phyloP scores from a whole-genome alignment of 208 protist genomes.

The Acanthamoeba quina region DNA sequence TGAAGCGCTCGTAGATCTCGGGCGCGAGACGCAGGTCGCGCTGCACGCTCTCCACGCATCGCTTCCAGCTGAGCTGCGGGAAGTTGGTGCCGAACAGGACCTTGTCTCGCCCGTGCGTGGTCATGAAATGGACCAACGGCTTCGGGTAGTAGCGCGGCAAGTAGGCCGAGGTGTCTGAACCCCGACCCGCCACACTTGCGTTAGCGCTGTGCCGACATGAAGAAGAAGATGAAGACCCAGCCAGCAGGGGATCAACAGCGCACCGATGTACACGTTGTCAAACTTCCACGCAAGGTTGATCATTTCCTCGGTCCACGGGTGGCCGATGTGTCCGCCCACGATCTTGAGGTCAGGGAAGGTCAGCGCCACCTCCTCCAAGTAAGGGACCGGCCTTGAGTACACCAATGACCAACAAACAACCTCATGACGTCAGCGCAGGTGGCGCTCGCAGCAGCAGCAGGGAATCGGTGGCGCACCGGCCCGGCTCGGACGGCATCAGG shows the following conservation, averaged over 20 bases:
- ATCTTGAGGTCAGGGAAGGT: constrained; percentile 79
- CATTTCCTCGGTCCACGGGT: constrained; percentile 80
- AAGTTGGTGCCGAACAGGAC: constrained; percentile 73
- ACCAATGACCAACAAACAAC: background rate
- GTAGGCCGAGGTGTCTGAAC: constrained; percentile 70
- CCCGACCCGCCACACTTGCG: background rate
- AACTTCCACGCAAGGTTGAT: constrained; percentile 77
- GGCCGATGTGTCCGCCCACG: constrained; percentile 76
- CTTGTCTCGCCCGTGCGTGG: constrained; percentile 59
- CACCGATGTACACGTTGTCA: constrained; percentile 77
- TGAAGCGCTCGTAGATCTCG: constrained; percentile 63
- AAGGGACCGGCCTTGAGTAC: constrained; percentile 68
- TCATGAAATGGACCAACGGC: constrained; percentile 63
- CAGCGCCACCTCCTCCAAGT: constrained; percentile 75
- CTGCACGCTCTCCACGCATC: constrained; percentile 56
- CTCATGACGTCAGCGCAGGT: background rate
- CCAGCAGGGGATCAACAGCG: background rate
- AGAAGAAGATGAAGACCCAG: background rate
- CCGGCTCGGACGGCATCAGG: constrained; percentile 73
- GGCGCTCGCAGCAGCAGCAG: constrained; percentile 14
- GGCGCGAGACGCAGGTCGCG: background rate
- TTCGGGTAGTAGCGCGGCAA: constrained; percentile 65
- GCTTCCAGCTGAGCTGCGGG: constrained; percentile 66
- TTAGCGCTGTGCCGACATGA: background rate
- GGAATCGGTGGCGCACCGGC: constrained; percentile 69